Conservation (phyloP, 768 basidiomycete species). For the Collybia nuda region DNA sequence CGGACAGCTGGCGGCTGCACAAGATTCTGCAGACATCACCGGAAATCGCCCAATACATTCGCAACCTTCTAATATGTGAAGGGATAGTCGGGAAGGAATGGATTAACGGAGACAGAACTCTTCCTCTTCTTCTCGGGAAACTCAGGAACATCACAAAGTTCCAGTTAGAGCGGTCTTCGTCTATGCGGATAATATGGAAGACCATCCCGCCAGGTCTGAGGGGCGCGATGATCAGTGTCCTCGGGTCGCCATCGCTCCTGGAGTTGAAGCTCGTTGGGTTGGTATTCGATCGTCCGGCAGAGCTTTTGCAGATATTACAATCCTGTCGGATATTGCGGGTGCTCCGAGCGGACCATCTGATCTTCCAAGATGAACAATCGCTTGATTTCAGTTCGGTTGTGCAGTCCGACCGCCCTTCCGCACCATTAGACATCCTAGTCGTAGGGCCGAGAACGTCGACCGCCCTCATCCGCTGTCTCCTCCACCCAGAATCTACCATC, state of each 20-base stretch:
- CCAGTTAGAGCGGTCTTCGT: conserved; percentile 18
- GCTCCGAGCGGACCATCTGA: conserved; percentile 20
- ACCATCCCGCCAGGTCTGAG: conserved; percentile 12
- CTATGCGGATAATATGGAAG: conserved; percentile 20
- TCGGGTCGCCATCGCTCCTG: conserved; percentile 16
- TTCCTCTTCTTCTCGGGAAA: conserved; percentile 15
- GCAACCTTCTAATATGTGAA: conserved; percentile 21
- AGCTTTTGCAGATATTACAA: conserved; percentile 14
- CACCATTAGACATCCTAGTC: conserved; percentile 20
- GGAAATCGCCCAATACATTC: conserved; percentile 16
- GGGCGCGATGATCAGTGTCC: conserved; percentile 14
- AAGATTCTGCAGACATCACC: conserved; percentile 10
- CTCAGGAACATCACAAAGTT: conserved; percentile 20
- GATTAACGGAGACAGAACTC: conserved; percentile 16
- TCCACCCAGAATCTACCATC: conserved; percentile 18
- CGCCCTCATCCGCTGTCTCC: conserved; percentile 18
- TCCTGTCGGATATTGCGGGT: conserved; percentile 15
- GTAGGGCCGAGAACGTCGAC: conserved; percentile 25
- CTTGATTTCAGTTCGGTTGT: neutral
- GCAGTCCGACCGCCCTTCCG: neutral
- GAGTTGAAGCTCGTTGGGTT: conserved; percentile 20
- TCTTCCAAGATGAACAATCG: conserved; percentile 1
- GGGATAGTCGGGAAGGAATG: conserved; percentile 20
- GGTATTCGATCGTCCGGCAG: conserved; percentile 12
- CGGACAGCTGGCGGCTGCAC: conserved; percentile 1